phyloP scores from a whole-genome alignment of 495 filamentous ascomycete genomes.

The Chaetomium tenue region DNA sequence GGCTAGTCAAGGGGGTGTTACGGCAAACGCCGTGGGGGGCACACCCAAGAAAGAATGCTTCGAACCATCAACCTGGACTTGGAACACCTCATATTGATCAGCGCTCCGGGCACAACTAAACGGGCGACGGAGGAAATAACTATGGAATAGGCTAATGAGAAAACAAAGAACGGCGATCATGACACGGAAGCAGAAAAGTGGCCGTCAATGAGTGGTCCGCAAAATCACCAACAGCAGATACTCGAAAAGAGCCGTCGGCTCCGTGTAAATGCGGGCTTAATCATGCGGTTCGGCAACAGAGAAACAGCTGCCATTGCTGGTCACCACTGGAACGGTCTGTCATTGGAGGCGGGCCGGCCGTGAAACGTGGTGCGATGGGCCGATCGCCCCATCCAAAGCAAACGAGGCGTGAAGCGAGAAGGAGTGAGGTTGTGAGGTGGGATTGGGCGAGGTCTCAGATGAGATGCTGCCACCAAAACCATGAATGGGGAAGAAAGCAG shows the following conservation, averaged over 20 bases:
- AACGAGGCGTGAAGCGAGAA: not conserved
- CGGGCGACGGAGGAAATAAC: slow-evolving; percentile 8
- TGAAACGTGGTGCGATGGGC: slow-evolving; percentile 9
- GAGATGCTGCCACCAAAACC: not conserved
- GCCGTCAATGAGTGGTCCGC: not conserved
- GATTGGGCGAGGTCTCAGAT: not conserved
- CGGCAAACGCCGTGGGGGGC: slow-evolving; percentile 11
- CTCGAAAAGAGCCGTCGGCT: slow-evolving; percentile 1
- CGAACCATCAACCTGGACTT: not conserved
- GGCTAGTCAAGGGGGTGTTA: not conserved
- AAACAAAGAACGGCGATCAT: slow-evolving; percentile 16
- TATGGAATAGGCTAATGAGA: slow-evolving; percentile 14
- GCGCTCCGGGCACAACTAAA: not conserved
- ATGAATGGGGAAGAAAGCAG: not conserved
- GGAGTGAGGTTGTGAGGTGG: not conserved
- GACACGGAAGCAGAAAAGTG: not conserved
- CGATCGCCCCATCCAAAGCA: slow-evolving; percentile 3
- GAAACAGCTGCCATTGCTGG: not conserved
- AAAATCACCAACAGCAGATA: not conserved
- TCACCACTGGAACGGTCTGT: not conserved
- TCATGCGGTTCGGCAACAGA: slow-evolving; percentile 5
- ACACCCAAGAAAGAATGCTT: not conserved
- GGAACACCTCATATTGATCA: slow-evolving; percentile 9
- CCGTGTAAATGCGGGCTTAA: slow-evolving; percentile 18
- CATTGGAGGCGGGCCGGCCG: slow-evolving; percentile 11